phyloP scores from a whole-genome alignment of 129 eudicot species.

The Solidago caesia region DNA sequence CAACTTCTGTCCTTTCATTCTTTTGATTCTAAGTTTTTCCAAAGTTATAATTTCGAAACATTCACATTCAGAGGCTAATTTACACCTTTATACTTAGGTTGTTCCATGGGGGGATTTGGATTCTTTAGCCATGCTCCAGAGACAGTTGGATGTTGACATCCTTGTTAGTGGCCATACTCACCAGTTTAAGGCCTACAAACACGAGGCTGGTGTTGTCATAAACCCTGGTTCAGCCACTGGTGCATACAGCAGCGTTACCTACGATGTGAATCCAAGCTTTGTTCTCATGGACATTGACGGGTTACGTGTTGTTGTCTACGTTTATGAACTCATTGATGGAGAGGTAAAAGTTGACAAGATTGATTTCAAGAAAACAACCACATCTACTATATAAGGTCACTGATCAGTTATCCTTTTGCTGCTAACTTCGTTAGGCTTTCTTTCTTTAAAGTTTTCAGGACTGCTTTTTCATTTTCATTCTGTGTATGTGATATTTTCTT shows the following conservation, averaged over 20 bases:
- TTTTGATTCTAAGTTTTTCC: not conserved
- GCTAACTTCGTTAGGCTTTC: conserved; percentile 28
- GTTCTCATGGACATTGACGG: conserved; percentile 99
- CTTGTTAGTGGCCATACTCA: conserved; percentile 96
- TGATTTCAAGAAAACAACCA: conserved; percentile 88
- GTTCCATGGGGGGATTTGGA: conserved; percentile 99
- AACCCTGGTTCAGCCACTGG: conserved; percentile 99
- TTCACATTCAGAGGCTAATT: no score
- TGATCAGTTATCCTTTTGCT: not conserved
- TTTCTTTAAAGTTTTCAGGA: conserved; percentile 1
- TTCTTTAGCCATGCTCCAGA: conserved; percentile 97
- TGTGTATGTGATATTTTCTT: conserved; percentile 22
- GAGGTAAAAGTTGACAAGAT: conserved; percentile 98
- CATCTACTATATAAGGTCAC: conserved; percentile 32
- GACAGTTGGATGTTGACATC: conserved; percentile 95
- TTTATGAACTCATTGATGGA: conserved; percentile 96
- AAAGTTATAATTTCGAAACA: no score
- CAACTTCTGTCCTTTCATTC: not conserved
- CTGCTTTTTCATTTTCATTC: not conserved
- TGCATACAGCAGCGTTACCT: conserved; percentile 93
- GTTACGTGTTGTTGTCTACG: conserved; percentile 92
- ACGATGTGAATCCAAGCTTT: conserved; percentile 96
- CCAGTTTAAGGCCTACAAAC: conserved; percentile 97
- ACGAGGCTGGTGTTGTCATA: conserved; percentile 98
- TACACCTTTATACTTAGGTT: conserved; percentile 41